Evolutionary conservation across 768 basidiomycete species (phyloP).

Genomic region (Trametes cinnabarina): DNA sequence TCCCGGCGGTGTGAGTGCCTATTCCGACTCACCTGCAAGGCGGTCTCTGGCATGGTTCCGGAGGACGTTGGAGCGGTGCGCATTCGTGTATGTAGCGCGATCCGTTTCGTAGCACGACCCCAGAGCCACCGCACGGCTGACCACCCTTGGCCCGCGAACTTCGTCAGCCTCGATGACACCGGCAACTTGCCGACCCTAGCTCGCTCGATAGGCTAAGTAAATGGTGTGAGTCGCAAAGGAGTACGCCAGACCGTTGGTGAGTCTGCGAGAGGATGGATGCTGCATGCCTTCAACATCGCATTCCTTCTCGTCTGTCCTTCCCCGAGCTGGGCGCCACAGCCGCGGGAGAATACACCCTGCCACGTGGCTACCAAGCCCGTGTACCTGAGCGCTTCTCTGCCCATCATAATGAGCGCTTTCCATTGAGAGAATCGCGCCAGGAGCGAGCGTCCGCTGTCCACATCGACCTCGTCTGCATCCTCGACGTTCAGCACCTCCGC

Average conservation of each 20-base stretch:
- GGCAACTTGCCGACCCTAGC: not conserved
- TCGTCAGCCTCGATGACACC: not conserved
- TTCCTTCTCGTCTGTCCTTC: not conserved
- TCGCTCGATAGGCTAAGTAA: not conserved
- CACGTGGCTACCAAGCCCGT: constrained; percentile 11
- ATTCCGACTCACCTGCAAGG: not conserved
- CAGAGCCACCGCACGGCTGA: not conserved
- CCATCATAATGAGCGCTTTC: not conserved
- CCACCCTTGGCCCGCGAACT: not conserved
- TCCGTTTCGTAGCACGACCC: not conserved
- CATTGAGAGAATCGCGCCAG: not conserved
- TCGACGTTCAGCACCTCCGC: not conserved
- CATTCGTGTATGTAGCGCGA: not conserved
- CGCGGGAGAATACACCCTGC: constrained; percentile 1
- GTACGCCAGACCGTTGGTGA: not conserved
- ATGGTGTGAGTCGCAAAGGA: not conserved
- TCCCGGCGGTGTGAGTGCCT: not conserved
- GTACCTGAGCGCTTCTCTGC: constrained; percentile 10
- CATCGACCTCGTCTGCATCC: not conserved
- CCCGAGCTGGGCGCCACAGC: not conserved
- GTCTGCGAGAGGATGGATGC: not conserved
- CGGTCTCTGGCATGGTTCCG: not conserved
- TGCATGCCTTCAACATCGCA: not conserved
- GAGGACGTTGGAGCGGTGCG: not conserved
- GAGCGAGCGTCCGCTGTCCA: not conserved